Conservation (phyloP, 495 filamentous ascomycete genomes). For the Achaetomiella virescens region DNA sequence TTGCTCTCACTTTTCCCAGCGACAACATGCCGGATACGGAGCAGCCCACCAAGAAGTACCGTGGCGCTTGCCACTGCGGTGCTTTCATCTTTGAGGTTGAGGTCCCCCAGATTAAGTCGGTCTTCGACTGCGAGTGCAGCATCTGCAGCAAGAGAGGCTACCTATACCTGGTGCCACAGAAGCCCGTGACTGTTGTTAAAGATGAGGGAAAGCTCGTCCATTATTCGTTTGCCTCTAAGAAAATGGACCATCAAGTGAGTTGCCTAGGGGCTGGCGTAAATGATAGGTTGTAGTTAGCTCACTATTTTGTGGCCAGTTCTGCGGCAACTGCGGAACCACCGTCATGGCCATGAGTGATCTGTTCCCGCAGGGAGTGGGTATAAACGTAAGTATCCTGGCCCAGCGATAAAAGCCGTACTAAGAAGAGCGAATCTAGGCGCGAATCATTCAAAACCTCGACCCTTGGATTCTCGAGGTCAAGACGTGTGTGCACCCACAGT, state of each 20-base stretch:
- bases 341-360: conserved; percentile 12
- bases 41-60: conserved; percentile 40
- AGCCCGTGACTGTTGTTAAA: conserved; percentile 35
- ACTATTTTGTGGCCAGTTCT: conserved; percentile 31
- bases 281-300: neutral
- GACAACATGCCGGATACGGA: conserved; percentile 20
- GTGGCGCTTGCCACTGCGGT: conserved; percentile 53
- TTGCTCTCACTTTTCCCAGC: neutral
- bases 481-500: conserved; percentile 20
- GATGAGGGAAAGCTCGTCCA: conserved; percentile 28
- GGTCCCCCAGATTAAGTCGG: conserved; percentile 37
- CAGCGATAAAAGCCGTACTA: too few relatives aligned
- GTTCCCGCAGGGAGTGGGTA: conserved; percentile 1
- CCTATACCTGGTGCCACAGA: conserved; percentile 30
- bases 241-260: conserved; percentile 25
- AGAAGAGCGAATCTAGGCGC: conserved; percentile 11
- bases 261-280: neutral
- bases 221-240: conserved; percentile 34
- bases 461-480: conserved; percentile 26
- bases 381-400: conserved; percentile 20
- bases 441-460: conserved; percentile 33
- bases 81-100: conserved; percentile 42
- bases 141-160: conserved; percentile 44
- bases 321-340: conserved; percentile 36
- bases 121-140: conserved; percentile 46